Percentiles rank a stretch among this genome's conserved stretches.
Evolutionary conservation across 2,329 filamentous ascomycete genomes (phyloP).

Genomic region (Atkinsonella texensis): DNA sequence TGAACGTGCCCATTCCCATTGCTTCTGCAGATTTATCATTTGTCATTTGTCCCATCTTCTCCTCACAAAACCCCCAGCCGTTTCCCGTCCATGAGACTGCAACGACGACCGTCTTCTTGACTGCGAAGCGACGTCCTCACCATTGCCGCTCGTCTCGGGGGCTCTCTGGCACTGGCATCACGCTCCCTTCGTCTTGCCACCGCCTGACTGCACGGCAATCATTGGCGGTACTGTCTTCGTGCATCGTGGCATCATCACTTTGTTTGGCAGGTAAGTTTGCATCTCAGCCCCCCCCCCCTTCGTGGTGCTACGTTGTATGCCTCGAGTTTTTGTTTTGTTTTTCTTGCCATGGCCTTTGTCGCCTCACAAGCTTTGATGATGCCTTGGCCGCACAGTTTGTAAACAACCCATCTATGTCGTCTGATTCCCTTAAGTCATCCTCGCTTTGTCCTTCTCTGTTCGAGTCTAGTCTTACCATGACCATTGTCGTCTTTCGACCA

Average conservation of each 20-base stretch:
- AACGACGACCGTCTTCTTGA: not conserved
- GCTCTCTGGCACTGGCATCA: not conserved
- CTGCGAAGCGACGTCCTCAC: not conserved
- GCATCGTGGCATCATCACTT: not conserved
- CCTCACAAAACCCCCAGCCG: not conserved
- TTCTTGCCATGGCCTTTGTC: not conserved
- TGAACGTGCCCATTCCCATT: not conserved
- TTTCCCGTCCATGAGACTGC: not conserved
- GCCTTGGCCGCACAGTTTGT: not conserved
- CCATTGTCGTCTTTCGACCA: not conserved
- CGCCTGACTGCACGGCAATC: not conserved
- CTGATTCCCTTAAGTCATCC: not conserved
- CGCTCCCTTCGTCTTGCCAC: not conserved
- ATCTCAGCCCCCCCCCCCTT: not conserved
- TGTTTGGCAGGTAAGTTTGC: conserved; percentile 2
- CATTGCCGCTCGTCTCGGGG: not conserved
- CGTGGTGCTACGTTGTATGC: not conserved
- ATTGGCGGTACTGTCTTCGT: not conserved
- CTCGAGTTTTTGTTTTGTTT: not conserved
- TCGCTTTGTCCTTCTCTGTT: not conserved
- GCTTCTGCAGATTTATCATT: too few species aligned
- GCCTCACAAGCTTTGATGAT: not conserved
- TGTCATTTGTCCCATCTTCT: not conserved
- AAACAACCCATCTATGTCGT: not conserved
- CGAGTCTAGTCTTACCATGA: not conserved